Conservation (phyloP, 768 basidiomycete genomes). For the Crucibulum laeve region DNA sequence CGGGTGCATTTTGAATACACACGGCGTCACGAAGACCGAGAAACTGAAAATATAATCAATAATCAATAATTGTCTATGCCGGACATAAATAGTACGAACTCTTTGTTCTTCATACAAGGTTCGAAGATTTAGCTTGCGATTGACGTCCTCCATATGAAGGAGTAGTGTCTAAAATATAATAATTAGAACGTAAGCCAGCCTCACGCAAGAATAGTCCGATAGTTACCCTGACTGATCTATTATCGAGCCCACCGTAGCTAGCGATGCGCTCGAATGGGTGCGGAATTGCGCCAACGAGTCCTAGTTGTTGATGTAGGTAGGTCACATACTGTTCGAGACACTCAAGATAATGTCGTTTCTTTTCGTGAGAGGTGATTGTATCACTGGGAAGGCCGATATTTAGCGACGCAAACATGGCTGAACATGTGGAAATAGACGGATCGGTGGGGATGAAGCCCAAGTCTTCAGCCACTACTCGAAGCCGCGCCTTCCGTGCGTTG, state of each 20-base stretch:
- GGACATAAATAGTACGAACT: conserved; percentile 26
- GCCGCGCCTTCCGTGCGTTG: conserved; percentile 51
- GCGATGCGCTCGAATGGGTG: conserved; percentile 45
- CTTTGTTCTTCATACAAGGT: conserved; percentile 52
- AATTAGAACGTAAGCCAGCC: neutral
- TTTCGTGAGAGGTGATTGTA: conserved; percentile 75
- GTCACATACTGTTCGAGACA: conserved; percentile 68
- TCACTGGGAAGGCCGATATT: conserved; percentile 36
- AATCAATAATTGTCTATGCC: conserved; percentile 1
- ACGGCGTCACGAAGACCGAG: conserved; percentile 19
- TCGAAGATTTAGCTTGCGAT: conserved; percentile 43
- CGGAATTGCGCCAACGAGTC: conserved; percentile 42
- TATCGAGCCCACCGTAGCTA: conserved; percentile 51
- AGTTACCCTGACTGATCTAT: conserved; percentile 59
- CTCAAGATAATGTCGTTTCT: conserved; percentile 70
- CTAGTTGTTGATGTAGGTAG: conserved; percentile 60
- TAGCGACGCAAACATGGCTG: neutral
- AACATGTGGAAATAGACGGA: conserved; percentile 37
- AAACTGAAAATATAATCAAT: conserved; percentile 13
- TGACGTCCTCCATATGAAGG: conserved; percentile 63
- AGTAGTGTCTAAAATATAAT: conserved; percentile 49
- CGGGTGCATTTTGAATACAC: conserved; percentile 10
- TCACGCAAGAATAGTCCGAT: neutral
- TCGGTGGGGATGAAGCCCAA: conserved; percentile 58
- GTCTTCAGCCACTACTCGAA: conserved; percentile 51